Evolutionary conservation across 1,284 basidiomycete genomes (phyloP), one percentile per base, ranked within the genome.

Genomic region (Sphagnurus paluster): DNA sequence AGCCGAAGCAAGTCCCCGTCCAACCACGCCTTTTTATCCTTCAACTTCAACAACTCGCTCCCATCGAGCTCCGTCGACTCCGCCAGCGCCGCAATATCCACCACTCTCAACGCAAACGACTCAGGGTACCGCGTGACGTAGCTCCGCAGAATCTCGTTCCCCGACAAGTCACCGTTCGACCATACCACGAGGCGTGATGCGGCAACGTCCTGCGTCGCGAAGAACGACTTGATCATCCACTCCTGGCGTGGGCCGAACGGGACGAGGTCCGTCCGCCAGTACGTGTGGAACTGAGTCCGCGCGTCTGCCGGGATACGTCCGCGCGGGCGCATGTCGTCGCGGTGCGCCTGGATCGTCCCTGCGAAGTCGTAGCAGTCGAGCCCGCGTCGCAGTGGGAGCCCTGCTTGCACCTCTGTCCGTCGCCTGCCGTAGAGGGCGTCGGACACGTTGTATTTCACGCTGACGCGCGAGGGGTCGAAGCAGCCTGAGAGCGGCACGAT

Each of bases 311-410:
- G 54, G 9, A 73, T 52, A 38, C 58, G 44, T 56, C 42, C 57
- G n/a, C 29, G 32, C 36, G 29, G 33, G 4, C 39, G 49, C 39
- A 9, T 44, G 42, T 45, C 48, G 24, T 48, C 49, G 10, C 50
- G 49, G 23, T 65, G 56, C 16, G 54, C 49, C 52, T 73, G 74
- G 26, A 94, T 75, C 5, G 90, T 91, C 7, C 84, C 82, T 1
- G 92, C 87, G 63, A 92, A 90, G 61, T 90, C 82, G 63, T 93
- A 95, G 66, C 93, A 97, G 60, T 92, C 86, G 70, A 90, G 71
- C 16, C 90, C 90, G 56, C 88, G 73, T 43, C 79, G 75, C 70
- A 95, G 71, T 0, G 80, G 74, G 39, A 91, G 67, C 1, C 92
- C 93, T 0, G 90, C 81, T 49, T 93, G 85, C 2, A 94, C 76